Conservation (phyloP, 768 basidiomycete genomes). For the Suillus brevipes region DNA sequence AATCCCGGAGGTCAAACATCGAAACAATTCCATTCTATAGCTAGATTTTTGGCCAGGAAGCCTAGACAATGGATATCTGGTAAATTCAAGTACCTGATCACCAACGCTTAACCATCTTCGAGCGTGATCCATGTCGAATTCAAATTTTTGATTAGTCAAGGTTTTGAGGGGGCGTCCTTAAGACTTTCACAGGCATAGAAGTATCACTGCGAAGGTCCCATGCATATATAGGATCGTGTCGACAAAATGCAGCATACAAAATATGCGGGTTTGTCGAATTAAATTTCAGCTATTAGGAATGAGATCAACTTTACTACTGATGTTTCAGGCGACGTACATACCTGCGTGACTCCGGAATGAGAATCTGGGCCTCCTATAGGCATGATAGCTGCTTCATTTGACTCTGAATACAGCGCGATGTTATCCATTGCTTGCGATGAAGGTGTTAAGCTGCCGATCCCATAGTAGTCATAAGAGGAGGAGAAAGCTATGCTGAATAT, state of each 20-base stretch:
- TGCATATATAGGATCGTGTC: conserved; percentile 55
- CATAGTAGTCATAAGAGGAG: conserved; percentile 64
- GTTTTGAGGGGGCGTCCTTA: conserved; percentile 8
- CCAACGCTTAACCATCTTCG: conserved; percentile 68
- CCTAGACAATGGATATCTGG: background rate
- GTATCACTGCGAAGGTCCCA: conserved; percentile 79
- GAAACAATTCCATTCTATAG: conserved; percentile 57
- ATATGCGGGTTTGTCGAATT: conserved; percentile 70
- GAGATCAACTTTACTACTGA: background rate
- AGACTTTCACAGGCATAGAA: conserved; percentile 42
- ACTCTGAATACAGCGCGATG: conserved; percentile 67
- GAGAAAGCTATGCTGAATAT: conserved; percentile 83
- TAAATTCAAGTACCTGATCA: conserved; percentile 49
- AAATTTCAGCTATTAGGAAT: conserved; percentile 61
- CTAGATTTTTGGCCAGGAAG: background rate
- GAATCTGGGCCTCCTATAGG: conserved; percentile 57
- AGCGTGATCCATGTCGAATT: conserved; percentile 74
- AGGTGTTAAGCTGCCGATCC: conserved; percentile 73
- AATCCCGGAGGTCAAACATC: conserved; percentile 51
- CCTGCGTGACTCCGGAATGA: conserved; percentile 4
- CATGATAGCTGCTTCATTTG: conserved; percentile 53
- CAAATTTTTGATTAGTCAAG: conserved; percentile 70
- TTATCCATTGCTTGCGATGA: conserved; percentile 47
- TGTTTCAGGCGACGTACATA: background rate
- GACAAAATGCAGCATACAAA: conserved; percentile 78